Evolutionary conservation across 169 alveolate genomes (phyloP).

Genomic region (Babesia sp.): DNA sequence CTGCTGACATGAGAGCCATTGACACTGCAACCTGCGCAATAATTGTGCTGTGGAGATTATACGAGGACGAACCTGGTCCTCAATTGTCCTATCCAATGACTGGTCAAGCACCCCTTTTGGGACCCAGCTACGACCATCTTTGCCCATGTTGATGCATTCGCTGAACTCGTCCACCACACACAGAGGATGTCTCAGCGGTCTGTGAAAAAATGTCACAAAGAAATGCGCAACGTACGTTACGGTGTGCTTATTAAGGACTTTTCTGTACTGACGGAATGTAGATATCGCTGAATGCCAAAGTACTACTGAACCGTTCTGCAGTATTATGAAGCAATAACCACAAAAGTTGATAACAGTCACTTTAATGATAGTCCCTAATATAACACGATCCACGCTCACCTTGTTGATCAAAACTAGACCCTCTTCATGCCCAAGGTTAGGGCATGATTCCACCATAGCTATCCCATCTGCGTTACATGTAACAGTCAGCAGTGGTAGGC

Average conservation of each 20-base stretch:
- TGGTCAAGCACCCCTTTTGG: not conserved
- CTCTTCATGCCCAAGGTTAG: not conserved
- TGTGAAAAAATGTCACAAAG: not conserved
- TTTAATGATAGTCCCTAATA: too few relatives aligned
- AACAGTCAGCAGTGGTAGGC: too few relatives aligned
- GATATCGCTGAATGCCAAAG: slow-evolving; percentile 21
- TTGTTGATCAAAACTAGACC: slow-evolving; percentile 16
- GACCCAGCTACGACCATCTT: not conserved
- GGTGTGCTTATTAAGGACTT: not conserved
- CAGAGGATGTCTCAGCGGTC: slow-evolving; percentile 2
- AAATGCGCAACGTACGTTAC: not conserved
- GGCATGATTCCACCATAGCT: slow-evolving; percentile 6
- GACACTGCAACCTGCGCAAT: slow-evolving; percentile 15
- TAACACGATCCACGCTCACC: not conserved
- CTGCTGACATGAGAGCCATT: slow-evolving; percentile 36
- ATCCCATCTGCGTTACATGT: slow-evolving; percentile 24
- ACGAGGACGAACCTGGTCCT: not conserved
- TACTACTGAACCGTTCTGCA: slow-evolving; percentile 24
- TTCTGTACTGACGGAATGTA: not conserved
- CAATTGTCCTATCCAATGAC: not conserved
- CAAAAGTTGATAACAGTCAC: not conserved
- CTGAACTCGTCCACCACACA: not conserved
- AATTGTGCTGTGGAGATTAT: not conserved
- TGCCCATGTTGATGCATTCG: slow-evolving; percentile 9
- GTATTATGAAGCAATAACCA: not conserved